Conservation (phyloP, 305 asterid genomes). For the Fraxinus velutina region DNA sequence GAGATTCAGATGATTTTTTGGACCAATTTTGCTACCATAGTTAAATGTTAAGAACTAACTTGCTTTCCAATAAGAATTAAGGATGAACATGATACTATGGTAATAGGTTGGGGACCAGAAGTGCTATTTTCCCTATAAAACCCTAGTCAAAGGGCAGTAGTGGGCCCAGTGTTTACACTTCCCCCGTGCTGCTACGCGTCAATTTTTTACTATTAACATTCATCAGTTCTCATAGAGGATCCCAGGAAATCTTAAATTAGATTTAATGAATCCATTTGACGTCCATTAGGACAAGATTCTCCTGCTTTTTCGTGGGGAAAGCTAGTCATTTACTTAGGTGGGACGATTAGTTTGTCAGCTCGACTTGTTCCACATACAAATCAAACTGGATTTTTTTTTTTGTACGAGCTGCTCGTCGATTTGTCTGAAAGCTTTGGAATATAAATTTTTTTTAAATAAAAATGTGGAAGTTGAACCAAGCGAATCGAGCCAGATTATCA, state of each 20-base stretch:
- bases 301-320: slow-evolving; percentile 45
- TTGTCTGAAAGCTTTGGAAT: not conserved
- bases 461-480: not conserved
- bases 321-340: slow-evolving; percentile 6
- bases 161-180: slow-evolving; percentile 24
- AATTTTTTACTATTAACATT: slow-evolving; percentile 1
- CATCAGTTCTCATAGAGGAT: slow-evolving; percentile 33
- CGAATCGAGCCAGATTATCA: not conserved
- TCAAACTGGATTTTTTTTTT: not conserved
- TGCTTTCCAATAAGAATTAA: not conserved
- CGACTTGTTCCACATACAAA: not conserved
- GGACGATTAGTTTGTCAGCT: not conserved
- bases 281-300: slow-evolving; percentile 50
- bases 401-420: not conserved
- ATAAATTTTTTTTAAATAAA: not conserved
- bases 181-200: slow-evolving; percentile 28
- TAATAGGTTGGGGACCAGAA: not conserved
- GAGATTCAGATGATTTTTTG: not conserved
- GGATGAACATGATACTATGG: not conserved
- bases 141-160: slow-evolving; percentile 33
- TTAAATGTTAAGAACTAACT: not conserved
- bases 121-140: not conserved
- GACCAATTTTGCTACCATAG: not conserved
- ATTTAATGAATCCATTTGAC: slow-evolving; percentile 46
- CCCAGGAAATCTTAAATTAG: slow-evolving; percentile 31